A percentile compares a stretch with the other conserved stretches of the same genome.
phyloP scores from a whole-genome alignment of 2,329 filamentous ascomycete genomes.

The Fusarium sp. region DNA sequence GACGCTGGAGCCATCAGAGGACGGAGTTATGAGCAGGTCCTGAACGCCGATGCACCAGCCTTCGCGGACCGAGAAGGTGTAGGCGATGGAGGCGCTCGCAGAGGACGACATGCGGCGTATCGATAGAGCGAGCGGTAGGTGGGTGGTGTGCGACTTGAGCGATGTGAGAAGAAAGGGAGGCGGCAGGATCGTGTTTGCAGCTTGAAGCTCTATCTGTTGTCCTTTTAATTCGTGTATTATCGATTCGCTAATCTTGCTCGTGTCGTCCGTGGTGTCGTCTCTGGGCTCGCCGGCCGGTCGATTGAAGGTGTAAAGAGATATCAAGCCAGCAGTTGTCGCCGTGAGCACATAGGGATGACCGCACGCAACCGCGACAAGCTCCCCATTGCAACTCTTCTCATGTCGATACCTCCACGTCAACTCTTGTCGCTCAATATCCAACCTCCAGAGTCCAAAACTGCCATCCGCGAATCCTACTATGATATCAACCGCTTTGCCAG shows the following conservation, averaged over 20 bases:
- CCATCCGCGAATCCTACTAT: constrained; percentile 78
- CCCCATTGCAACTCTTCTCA: constrained; percentile 69
- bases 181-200: constrained; percentile 24
- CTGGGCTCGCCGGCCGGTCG: constrained; percentile 20
- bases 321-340: constrained; percentile 76
- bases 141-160: constrained; percentile 81
- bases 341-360: constrained; percentile 81
- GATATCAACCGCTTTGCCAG: constrained; percentile 64
- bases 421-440: constrained; percentile 58
- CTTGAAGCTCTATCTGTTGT: not conserved
- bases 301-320: constrained; percentile 80
- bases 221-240: not conserved
- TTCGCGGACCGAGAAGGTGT: constrained; percentile 79
- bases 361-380: constrained; percentile 76
- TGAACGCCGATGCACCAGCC: constrained; percentile 95
- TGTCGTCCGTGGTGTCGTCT: constrained; percentile 9
- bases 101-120: constrained; percentile 73
- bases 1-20: constrained; percentile 38
- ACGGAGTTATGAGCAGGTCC: constrained; percentile 74
- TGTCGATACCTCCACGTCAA: constrained; percentile 68
- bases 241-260: constrained; percentile 1
- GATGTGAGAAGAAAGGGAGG: constrained; percentile 72
- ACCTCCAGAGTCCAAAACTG: constrained; percentile 74
- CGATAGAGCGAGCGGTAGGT: constrained; percentile 83
- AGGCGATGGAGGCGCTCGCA: constrained; percentile 86